A percentile compares a stretch with the other conserved stretches of the same genome.
phyloP scores from a whole-genome alignment of 1,284 basidiomycete genomes.

The Ustilago crameri region DNA sequence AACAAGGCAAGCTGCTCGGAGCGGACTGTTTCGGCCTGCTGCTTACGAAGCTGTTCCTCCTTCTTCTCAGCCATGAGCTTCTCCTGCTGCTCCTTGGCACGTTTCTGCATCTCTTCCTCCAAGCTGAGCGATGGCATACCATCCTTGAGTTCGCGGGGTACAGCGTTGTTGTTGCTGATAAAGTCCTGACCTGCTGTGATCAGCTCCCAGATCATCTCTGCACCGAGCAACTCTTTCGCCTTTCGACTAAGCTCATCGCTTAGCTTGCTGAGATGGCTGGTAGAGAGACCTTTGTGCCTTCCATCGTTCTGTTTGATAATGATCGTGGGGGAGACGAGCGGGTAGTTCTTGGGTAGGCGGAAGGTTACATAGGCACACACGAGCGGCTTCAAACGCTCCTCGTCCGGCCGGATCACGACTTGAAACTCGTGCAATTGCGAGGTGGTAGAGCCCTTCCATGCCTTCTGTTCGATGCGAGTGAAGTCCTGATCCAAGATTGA shows the following conservation, averaged over 20 bases:
- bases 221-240: constrained; percentile 58
- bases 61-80: constrained; percentile 30
- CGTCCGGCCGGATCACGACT: constrained; percentile 55
- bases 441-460: constrained; percentile 47
- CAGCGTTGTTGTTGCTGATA: constrained; percentile 54
- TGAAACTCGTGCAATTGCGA: constrained; percentile 55
- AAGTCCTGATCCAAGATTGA: constrained; percentile 63
- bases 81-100: constrained; percentile 54
- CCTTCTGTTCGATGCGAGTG: constrained; percentile 38
- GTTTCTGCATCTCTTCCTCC: constrained; percentile 62
- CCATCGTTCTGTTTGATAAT: constrained; percentile 46
- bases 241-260: constrained; percentile 43
- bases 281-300: constrained; percentile 46
- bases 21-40: constrained; percentile 48
- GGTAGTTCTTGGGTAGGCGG: constrained; percentile 62
- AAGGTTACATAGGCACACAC: constrained; percentile 52
- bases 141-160: constrained; percentile 35
- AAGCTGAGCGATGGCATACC: constrained; percentile 53
- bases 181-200: constrained; percentile 60
- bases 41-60: constrained; percentile 33
- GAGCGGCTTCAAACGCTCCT: constrained; percentile 54
- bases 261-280: constrained; percentile 40
- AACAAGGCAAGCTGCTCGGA: constrained; percentile 54
- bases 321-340: constrained; percentile 51
- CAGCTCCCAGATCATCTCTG: constrained; percentile 69